phyloP scores from a whole-genome alignment of 805 yeast species.

The Danielia reshetovae region DNA sequence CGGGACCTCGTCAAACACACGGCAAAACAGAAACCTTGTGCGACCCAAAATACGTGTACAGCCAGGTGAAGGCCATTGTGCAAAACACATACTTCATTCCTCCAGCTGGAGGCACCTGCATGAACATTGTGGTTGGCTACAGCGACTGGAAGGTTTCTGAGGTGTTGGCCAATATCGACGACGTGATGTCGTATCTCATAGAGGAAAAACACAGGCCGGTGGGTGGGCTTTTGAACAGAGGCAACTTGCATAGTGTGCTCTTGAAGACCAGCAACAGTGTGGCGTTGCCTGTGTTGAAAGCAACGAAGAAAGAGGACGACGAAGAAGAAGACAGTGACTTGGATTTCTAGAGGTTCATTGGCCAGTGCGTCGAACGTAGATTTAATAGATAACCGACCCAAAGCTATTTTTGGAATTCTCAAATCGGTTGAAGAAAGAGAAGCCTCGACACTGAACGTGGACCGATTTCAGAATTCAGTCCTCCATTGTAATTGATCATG shows the following conservation, averaged over 20 bases:
- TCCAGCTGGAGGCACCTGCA: constrained; percentile 58
- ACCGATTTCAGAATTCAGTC: too few relatives aligned
- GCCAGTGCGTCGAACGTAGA: too few relatives aligned
- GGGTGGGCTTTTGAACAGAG: constrained; percentile 53
- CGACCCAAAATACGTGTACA: constrained; percentile 59
- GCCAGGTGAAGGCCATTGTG: constrained; percentile 62
- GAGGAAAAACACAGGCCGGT: constrained; percentile 44
- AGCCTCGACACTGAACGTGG: background rate
- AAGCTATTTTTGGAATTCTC: too few relatives aligned
- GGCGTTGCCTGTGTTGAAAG: constrained; percentile 51
- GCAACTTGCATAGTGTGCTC: constrained; percentile 48
- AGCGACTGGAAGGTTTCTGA: constrained; percentile 41
- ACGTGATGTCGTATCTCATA: constrained; percentile 47
- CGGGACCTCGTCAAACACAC: constrained; percentile 36
- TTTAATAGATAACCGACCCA: too few relatives aligned
- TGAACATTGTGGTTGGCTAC: constrained; percentile 59
- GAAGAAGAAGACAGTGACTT: constrained; percentile 24
- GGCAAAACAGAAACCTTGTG: constrained; percentile 51
- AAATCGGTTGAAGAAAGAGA: too few relatives aligned
- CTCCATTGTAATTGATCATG: too few relatives aligned
- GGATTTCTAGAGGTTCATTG: constrained; percentile 16
- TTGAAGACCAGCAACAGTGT: constrained; percentile 65
- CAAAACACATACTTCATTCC: constrained; percentile 57
- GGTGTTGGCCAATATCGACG: constrained; percentile 50
- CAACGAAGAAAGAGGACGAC: constrained; percentile 10